Percentiles rank a stretch among this genome's conserved stretches.
Conservation (phyloP, 257 asterid genomes). For the Prunella vulgaris region DNA sequence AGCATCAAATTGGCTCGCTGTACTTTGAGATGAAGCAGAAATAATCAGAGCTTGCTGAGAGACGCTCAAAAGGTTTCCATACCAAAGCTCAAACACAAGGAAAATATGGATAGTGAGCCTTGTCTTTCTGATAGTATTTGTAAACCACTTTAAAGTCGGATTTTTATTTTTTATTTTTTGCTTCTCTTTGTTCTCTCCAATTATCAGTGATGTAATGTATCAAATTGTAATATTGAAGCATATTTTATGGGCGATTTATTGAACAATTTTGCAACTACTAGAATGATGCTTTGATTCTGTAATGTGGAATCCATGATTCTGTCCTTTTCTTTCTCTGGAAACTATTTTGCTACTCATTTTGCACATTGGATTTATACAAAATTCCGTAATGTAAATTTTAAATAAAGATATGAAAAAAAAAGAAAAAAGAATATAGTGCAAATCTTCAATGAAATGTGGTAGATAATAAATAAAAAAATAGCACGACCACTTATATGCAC, state of each 20-base stretch:
- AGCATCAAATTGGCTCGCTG: conserved; percentile 86
- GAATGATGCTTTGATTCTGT: background rate
- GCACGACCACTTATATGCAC: too few relatives aligned
- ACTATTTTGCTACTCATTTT: background rate
- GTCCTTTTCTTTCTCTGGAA: background rate
- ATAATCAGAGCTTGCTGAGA: conserved; percentile 75
- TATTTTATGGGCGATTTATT: background rate
- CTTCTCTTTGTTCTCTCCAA: background rate
- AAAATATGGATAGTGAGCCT: conserved; percentile 82
- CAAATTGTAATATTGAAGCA: background rate
- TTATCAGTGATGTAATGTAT: background rate
- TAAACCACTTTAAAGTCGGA: conserved; percentile 3
- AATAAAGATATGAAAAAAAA: too few relatives aligned
- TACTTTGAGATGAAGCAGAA: conserved; percentile 79
- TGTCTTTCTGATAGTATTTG: background rate
- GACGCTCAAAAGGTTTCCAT: conserved; percentile 71
- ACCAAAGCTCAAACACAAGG: conserved; percentile 99
- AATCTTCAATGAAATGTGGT: background rate
- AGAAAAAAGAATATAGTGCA: too few relatives aligned
- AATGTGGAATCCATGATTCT: background rate
- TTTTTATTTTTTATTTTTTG: background rate
- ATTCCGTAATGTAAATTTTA: too few relatives aligned
- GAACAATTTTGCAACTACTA: background rate
- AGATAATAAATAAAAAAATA: too few relatives aligned
- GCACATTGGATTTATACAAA: too few relatives aligned